These are phyloP conservation scores for Fraxinus sp. DNA, from an alignment of 305 asterid species.

Conservation along the genomic window DNA sequence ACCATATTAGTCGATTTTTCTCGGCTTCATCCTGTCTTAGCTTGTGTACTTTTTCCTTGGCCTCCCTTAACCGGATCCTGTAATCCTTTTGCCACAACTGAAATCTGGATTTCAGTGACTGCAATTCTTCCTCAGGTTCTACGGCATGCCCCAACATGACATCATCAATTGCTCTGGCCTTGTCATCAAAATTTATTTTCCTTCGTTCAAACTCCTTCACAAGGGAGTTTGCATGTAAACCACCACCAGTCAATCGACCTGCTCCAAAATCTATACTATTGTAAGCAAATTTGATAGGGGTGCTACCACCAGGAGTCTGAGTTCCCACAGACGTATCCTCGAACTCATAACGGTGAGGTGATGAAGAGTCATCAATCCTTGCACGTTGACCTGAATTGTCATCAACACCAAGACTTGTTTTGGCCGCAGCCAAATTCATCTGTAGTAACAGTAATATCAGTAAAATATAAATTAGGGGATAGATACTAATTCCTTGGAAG, in stretches of 20 bases:
- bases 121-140: conserved; percentile 31
- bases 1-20: conserved; percentile 39
- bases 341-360: conserved; percentile 49
- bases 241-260: conserved; percentile 28
- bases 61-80: conserved; percentile 39
- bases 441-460: conserved; percentile 36
- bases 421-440: conserved; percentile 70
- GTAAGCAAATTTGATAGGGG: conserved; percentile 32
- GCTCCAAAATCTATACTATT: conserved; percentile 23
- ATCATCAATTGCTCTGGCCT: conserved; percentile 37
- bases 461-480: background rate
- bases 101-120: conserved; percentile 43
- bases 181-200: conserved; percentile 33
- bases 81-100: conserved; percentile 47
- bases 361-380: conserved; percentile 32
- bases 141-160: conserved; percentile 24
- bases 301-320: conserved; percentile 40
- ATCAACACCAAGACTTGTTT: conserved; percentile 48
- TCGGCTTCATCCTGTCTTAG: conserved; percentile 33
- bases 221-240: conserved; percentile 35
- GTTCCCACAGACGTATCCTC: conserved; percentile 46
- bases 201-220: conserved; percentile 48
- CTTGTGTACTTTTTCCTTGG: conserved; percentile 39
- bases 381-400: conserved; percentile 33
- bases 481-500: background rate